Evolutionary conservation across 2,329 filamentous ascomycete genomes (phyloP).

Genomic region (Clarireedia sp.): DNA sequence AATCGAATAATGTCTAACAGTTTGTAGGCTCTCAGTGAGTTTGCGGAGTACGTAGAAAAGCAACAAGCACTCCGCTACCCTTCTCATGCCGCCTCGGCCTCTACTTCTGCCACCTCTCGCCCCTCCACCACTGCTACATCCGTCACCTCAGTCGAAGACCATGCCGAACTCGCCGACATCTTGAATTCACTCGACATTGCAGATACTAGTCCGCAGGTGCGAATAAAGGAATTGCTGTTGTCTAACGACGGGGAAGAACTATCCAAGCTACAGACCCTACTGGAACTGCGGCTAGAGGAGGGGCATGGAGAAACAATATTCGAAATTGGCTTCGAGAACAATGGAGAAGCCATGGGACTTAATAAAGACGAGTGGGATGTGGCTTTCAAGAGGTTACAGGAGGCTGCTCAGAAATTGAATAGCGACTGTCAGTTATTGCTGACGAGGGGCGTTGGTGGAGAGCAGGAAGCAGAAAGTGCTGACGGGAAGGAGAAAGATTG

Average conservation of each 20-base stretch:
- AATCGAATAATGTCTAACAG: background rate
- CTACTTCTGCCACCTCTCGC: slow-evolving; percentile 9
- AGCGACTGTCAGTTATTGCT: slow-evolving; percentile 77
- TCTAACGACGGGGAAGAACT: slow-evolving; percentile 52
- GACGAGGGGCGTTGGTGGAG: slow-evolving; percentile 82
- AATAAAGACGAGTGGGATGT: slow-evolving; percentile 65
- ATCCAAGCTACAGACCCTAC: slow-evolving; percentile 53
- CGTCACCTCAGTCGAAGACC: slow-evolving; percentile 44
- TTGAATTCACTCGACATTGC: slow-evolving; percentile 69
- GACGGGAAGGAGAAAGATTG: slow-evolving; percentile 36
- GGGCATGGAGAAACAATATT: slow-evolving; percentile 86
- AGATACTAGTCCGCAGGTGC: slow-evolving; percentile 59
- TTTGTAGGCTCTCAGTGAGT: slow-evolving; percentile 73
- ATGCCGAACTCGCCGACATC: slow-evolving; percentile 72
- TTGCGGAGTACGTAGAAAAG: slow-evolving; percentile 94
- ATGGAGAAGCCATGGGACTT: slow-evolving; percentile 76
- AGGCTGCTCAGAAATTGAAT: slow-evolving; percentile 54
- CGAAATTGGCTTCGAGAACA: slow-evolving; percentile 86
- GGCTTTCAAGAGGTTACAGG: slow-evolving; percentile 58
- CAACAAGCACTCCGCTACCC: slow-evolving; percentile 72
- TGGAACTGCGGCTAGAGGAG: slow-evolving; percentile 66
- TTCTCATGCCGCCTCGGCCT: slow-evolving; percentile 18
- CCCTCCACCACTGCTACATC: slow-evolving; percentile 18
- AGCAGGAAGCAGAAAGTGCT: slow-evolving; percentile 43
- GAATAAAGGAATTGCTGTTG: slow-evolving; percentile 70